phyloP scores from a whole-genome alignment of 768 basidiomycete genomes.

The Trametes gibbosa region DNA sequence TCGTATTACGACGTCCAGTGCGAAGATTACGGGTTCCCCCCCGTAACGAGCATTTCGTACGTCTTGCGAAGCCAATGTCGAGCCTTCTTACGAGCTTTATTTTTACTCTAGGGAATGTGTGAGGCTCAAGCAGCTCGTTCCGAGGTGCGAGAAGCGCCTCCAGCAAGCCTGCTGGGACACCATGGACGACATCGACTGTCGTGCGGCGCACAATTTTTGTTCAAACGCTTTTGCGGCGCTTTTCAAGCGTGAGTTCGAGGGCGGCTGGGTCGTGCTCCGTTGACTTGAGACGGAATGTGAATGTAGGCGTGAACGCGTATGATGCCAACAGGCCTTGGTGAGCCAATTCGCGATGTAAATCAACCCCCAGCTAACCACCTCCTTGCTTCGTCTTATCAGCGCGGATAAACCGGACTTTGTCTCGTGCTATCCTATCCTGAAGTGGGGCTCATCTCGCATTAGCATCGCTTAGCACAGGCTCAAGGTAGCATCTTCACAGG shows the following conservation, averaged over 20 bases:
- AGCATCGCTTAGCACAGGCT: neutral
- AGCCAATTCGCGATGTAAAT: neutral
- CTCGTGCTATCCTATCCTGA: neutral
- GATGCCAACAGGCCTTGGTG: slow-evolving; percentile 51
- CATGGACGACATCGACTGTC: slow-evolving; percentile 41
- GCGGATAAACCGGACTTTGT: neutral
- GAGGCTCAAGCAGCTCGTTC: slow-evolving; percentile 42
- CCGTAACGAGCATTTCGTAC: slow-evolving; percentile 44
- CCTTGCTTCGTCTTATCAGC: neutral
- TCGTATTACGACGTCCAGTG: slow-evolving; percentile 53
- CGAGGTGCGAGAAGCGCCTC: slow-evolving; percentile 40
- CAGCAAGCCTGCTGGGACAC: slow-evolving; percentile 38
- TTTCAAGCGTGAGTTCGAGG: slow-evolving; percentile 28
- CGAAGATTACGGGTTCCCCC: slow-evolving; percentile 29
- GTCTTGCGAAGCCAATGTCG: neutral
- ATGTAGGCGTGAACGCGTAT: slow-evolving; percentile 39
- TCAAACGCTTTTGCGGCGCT: slow-evolving; percentile 21
- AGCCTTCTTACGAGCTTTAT: too few species aligned
- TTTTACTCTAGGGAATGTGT: slow-evolving; percentile 31
- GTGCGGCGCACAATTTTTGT: slow-evolving; percentile 40
- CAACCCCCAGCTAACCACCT: neutral
- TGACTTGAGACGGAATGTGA: neutral
- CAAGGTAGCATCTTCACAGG: slow-evolving; percentile 30
- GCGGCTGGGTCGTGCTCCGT: neutral
- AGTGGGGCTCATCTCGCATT: neutral